These are phyloP conservation scores for Blastomyces percursus DNA, from an alignment of 2,329 filamentous ascomycete species.

Conservation along the genomic window DNA sequence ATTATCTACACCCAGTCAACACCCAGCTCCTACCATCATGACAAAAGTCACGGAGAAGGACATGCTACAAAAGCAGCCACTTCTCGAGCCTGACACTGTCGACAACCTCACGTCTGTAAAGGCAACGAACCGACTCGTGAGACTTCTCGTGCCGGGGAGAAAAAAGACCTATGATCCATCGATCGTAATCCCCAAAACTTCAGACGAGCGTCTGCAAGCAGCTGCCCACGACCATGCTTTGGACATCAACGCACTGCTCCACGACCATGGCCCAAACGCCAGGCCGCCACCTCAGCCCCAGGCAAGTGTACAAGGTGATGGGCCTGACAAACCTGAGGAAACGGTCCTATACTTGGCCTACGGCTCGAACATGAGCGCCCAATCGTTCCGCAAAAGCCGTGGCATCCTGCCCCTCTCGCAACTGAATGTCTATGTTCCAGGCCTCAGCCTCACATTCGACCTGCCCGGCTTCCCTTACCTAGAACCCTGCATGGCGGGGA, in stretches of 20 bases:
- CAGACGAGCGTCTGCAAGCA: slow-evolving; percentile 15
- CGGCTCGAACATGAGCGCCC: slow-evolving; percentile 72
- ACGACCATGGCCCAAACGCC: slow-evolving; percentile 14
- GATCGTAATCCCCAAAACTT: slow-evolving; percentile 14
- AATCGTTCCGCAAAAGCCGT: slow-evolving; percentile 67
- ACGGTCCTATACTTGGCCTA: slow-evolving; percentile 77
- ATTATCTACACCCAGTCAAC: neutral
- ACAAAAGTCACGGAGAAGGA: neutral
- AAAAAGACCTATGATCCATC: neutral
- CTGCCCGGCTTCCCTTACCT: slow-evolving; percentile 73
- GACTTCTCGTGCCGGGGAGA: neutral
- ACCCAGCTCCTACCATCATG: neutral
- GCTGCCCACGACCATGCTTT: slow-evolving; percentile 19
- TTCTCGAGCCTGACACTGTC: neutral
- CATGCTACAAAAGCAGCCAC: neutral
- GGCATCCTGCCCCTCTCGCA: slow-evolving; percentile 72
- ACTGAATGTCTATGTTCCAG: slow-evolving; percentile 70
- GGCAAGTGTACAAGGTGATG: neutral
- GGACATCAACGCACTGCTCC: slow-evolving; percentile 18
- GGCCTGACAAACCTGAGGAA: slow-evolving; percentile 17
- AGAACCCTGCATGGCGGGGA: slow-evolving; percentile 90
- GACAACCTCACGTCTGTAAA: neutral
- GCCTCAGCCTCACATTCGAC: slow-evolving; percentile 69
- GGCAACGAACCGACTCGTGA: neutral
- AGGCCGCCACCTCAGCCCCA: neutral